Conservation (phyloP, 106 monocot species). For the Ottelia alismoides region DNA sequence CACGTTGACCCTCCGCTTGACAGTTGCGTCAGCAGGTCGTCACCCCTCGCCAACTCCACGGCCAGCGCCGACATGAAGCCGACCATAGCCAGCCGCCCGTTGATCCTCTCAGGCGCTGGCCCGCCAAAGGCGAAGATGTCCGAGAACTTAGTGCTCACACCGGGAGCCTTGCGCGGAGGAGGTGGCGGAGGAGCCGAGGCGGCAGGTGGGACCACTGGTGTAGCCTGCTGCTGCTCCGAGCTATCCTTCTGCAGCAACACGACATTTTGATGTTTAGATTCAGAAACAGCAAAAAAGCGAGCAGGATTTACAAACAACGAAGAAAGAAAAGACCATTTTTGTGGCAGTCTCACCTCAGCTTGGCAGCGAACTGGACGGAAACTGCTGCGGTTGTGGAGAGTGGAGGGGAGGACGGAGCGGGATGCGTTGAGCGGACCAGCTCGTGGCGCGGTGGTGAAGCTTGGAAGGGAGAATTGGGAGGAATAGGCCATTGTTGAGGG, state of each 20-base stretch:
- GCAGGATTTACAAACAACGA: neutral
- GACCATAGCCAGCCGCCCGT: constrained; percentile 59
- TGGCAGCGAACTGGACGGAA: constrained; percentile 28
- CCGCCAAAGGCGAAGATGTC: constrained; percentile 58
- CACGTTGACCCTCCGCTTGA: constrained; percentile 34
- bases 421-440: too few species aligned
- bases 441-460: too few species aligned
- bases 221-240: neutral
- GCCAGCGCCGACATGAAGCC: constrained; percentile 47
- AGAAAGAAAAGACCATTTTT: neutral
- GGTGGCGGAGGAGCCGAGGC: neutral
- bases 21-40: constrained; percentile 39
- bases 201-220: too few species aligned
- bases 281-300: too few species aligned
- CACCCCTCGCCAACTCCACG: constrained; percentile 32
- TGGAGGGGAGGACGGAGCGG: too few species aligned
- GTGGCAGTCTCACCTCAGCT: constrained; percentile 9
- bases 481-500: too few species aligned
- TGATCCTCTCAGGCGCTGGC: constrained; percentile 62
- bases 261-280: too few species aligned
- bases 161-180: constrained; percentile 5
- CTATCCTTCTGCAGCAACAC: neutral
- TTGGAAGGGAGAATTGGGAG: too few species aligned
- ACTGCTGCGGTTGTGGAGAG: too few species aligned
- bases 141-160: constrained; percentile 44